phyloP scores from a whole-genome alignment of 2,329 filamentous ascomycete genomes.

The Geosmithia flava region DNA sequence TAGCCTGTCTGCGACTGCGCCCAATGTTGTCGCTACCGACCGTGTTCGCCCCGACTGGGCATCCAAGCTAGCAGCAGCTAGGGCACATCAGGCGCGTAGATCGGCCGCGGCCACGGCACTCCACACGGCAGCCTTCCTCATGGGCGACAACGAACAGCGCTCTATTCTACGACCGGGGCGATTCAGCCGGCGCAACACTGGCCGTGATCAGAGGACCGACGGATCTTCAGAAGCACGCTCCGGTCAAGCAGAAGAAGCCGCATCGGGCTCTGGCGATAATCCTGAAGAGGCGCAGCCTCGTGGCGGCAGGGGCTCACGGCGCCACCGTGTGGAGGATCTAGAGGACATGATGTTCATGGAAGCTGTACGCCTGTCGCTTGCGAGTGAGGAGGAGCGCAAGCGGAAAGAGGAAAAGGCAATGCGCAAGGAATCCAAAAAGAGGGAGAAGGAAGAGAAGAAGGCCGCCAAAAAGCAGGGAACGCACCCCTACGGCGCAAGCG shows the following conservation, averaged over 20 bases:
- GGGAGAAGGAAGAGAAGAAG: conserved; percentile 76
- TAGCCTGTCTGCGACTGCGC: conserved; percentile 67
- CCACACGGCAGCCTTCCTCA: conserved; percentile 88
- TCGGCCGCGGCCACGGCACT: conserved; percentile 88
- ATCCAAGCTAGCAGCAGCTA: conserved; percentile 73
- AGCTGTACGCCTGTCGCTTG: conserved; percentile 82
- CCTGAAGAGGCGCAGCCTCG: neutral
- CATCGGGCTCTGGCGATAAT: neutral
- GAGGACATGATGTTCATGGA: conserved; percentile 99
- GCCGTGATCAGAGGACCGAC: conserved; percentile 20
- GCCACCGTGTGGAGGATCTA: conserved; percentile 64
- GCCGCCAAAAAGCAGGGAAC: conserved; percentile 48
- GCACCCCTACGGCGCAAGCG: conserved; percentile 21
- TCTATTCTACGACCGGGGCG: conserved; percentile 32
- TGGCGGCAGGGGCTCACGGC: conserved; percentile 8
- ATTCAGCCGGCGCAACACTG: conserved; percentile 43
- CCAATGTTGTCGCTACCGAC: conserved; percentile 85
- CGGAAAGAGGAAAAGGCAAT: conserved; percentile 49
- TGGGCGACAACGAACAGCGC: conserved; percentile 44
- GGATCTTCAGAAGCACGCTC: conserved; percentile 2
- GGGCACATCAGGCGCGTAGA: conserved; percentile 72
- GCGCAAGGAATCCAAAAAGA: conserved; percentile 70
- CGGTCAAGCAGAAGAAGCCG: neutral
- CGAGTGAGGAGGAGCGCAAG: conserved; percentile 84
- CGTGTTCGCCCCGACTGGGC: conserved; percentile 90